phyloP scores from a whole-genome alignment of 2,329 filamentous ascomycete species.

The Cercospora citrullina region DNA sequence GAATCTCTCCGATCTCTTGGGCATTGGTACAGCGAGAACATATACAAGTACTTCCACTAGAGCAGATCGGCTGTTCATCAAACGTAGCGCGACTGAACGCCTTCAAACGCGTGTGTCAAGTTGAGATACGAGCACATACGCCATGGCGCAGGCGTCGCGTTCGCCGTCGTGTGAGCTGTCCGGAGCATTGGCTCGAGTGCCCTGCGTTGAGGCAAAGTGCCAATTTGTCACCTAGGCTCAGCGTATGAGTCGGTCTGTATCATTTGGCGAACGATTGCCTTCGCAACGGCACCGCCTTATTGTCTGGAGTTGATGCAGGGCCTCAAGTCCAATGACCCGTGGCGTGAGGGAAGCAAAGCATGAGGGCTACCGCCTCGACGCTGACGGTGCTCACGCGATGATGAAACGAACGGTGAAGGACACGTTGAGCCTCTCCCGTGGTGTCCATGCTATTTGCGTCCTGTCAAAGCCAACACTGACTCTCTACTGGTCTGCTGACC shows the following conservation, averaged over 20 bases:
- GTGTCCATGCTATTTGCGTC: neutral
- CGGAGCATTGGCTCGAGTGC: neutral
- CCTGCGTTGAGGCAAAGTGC: neutral
- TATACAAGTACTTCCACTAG: neutral
- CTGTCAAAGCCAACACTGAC: neutral
- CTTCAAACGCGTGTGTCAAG: neutral
- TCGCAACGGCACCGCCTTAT: slow-evolving; percentile 11
- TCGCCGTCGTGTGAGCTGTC: neutral
- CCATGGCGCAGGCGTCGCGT: neutral
- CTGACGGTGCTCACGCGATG: neutral
- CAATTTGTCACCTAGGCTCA: slow-evolving; percentile 3
- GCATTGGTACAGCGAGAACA: neutral
- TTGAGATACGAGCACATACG: neutral
- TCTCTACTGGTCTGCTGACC: neutral
- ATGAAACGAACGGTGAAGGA: neutral
- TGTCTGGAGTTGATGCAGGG: neutral
- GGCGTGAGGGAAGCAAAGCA: neutral
- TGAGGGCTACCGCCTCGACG: neutral
- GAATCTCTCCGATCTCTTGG: neutral
- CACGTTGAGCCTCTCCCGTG: neutral
- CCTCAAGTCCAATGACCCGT: neutral
- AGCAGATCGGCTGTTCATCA: slow-evolving; percentile 18
- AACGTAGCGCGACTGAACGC: slow-evolving; percentile 7
- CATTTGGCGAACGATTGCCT: slow-evolving; percentile 8
- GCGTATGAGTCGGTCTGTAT: neutral